Evolutionary conservation across 768 basidiomycete genomes (phyloP).

Genomic region (Calocybe indica): DNA sequence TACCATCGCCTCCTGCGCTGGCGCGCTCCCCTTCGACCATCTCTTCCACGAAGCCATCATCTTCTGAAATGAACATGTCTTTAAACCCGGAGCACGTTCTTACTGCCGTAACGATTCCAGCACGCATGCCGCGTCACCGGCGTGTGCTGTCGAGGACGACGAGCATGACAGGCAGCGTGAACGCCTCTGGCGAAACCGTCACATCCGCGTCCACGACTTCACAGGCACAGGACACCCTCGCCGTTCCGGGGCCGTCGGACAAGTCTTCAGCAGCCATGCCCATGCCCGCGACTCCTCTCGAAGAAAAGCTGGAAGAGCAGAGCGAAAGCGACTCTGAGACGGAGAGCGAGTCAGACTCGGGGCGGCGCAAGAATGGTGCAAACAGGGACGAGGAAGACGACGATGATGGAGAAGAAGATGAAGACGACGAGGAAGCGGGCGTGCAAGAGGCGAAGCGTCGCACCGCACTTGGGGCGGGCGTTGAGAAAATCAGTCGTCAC

Average conservation of each 20-base stretch:
- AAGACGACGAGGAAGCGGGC: slow-evolving; percentile 11
- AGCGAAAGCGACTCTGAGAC: background rate
- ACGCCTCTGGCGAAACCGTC: background rate
- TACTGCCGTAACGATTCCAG: slow-evolving; percentile 10
- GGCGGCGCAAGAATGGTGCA: background rate
- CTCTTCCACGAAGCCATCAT: background rate
- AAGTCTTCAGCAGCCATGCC: background rate
- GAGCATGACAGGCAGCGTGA: background rate
- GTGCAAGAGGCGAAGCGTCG: slow-evolving; percentile 2
- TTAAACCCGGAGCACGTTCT: slow-evolving; percentile 11
- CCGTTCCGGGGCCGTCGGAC: background rate
- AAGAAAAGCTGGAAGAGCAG: too few species aligned
- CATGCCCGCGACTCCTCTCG: background rate
- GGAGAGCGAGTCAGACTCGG: slow-evolving; percentile 8
- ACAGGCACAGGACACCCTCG: background rate
- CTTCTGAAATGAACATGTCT: too few species aligned
- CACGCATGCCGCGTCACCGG: slow-evolving; percentile 8
- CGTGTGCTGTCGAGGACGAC: slow-evolving; percentile 5
- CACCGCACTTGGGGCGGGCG: slow-evolving; percentile 12
- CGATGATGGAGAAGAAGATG: slow-evolving; percentile 10
- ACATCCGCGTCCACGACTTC: background rate
- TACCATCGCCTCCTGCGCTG: background rate
- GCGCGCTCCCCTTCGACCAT: background rate
- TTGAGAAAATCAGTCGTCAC: slow-evolving; percentile 19
- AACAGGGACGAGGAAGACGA: slow-evolving; percentile 3